A percentile compares a stretch with the other conserved stretches of the same genome.
phyloP scores from a whole-genome alignment of 305 asterid species.

The Rubia peregrina region DNA sequence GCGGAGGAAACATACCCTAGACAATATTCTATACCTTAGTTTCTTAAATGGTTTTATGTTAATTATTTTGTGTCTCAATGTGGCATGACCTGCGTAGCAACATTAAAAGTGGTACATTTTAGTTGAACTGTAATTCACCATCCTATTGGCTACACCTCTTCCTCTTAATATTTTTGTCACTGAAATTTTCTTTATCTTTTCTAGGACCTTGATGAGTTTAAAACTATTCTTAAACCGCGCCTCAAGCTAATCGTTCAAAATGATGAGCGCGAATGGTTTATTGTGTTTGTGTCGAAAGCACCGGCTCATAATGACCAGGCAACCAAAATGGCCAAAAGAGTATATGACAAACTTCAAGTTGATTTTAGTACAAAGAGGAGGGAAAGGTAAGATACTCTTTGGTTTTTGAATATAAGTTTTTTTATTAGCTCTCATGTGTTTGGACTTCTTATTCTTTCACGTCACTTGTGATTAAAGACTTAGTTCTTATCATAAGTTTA shows the following conservation, averaged over 20 bases:
- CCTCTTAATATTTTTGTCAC: background rate
- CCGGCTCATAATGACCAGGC: constrained; percentile 93
- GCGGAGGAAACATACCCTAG: background rate
- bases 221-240: constrained; percentile 96
- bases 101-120: background rate
- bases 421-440: background rate
- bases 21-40: background rate
- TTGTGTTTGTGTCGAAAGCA: constrained; percentile 90
- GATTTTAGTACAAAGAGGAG: constrained; percentile 97
- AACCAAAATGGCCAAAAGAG: constrained; percentile 95
- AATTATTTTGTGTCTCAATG: background rate
- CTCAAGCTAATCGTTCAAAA: constrained; percentile 94
- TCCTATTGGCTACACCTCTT: background rate
- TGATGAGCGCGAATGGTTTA: constrained; percentile 98
- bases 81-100: background rate
- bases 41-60: background rate
- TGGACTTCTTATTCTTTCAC: background rate
- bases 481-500: background rate
- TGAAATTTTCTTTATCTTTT: constrained; percentile 18
- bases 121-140: background rate
- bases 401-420: constrained; percentile 15
- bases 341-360: constrained; percentile 85
- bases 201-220: constrained; percentile 98
- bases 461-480: background rate
- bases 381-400: constrained; percentile 57